Conservation (phyloP, 73 alveolate genomes). For the Uronychia setigera region DNA sequence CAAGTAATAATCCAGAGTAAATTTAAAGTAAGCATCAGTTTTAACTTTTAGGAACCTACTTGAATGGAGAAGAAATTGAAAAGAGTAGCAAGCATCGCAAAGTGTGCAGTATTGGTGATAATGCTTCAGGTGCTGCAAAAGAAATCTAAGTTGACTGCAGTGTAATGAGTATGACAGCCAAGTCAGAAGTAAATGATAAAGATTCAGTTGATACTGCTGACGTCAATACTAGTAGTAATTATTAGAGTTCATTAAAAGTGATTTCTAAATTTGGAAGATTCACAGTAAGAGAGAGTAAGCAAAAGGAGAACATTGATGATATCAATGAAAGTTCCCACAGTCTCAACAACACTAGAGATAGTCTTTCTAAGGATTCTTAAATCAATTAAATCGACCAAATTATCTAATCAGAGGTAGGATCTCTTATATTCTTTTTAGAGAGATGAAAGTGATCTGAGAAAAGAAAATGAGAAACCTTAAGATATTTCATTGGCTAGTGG, state of each 20-base stretch:
- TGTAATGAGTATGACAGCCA: neutral
- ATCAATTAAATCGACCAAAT: no score
- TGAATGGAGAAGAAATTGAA: neutral
- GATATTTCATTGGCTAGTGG: no score
- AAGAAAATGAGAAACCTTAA: no score
- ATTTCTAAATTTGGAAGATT: neutral
- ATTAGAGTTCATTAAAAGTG: neutral
- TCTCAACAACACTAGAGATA: no score
- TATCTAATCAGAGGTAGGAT: no score
- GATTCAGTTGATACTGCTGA: neutral
- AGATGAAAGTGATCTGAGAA: no score
- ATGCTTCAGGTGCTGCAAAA: neutral
- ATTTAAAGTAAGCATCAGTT: neutral
- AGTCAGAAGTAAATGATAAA: neutral
- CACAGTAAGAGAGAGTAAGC: neutral
- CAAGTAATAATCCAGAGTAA: neutral
- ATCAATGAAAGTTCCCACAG: no score
- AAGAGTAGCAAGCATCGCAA: neutral
- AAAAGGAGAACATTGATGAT: neutral
- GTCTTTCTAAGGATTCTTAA: no score
- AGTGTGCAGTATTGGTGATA: neutral
- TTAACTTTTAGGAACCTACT: neutral
- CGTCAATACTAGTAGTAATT: neutral
- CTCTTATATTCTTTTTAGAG: no score
- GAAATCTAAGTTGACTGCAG: neutral